Percentiles rank a stretch among this genome's conserved stretches.
Conservation (phyloP, 1,139 yeast species). For the Suzukiozyma palmioleophila region DNA sequence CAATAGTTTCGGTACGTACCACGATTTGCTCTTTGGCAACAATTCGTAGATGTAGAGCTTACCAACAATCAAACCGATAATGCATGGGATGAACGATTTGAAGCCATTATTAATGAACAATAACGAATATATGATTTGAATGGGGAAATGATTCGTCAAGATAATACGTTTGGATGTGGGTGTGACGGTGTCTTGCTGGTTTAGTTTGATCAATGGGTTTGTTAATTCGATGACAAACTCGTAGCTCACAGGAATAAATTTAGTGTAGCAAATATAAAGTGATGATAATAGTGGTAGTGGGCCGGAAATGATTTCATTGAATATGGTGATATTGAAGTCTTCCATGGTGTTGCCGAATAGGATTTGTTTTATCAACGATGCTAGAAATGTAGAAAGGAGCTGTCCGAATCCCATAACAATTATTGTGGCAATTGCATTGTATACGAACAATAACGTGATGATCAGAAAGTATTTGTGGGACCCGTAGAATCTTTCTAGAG, state of each 20-base stretch:
- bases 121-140: constrained; percentile 49
- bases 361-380: constrained; percentile 18
- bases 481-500: constrained; percentile 63
- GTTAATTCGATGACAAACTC: constrained; percentile 46
- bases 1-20: constrained; percentile 39
- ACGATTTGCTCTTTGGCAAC: constrained; percentile 55
- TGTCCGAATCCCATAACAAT: constrained; percentile 37
- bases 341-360: constrained; percentile 9
- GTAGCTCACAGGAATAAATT: constrained; percentile 57
- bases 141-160: constrained; percentile 54
- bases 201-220: constrained; percentile 14
- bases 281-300: constrained; percentile 63
- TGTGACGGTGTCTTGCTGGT: constrained; percentile 6
- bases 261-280: constrained; percentile 52
- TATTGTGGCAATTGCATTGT: constrained; percentile 31
- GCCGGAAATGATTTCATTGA: constrained; percentile 48
- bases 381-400: constrained; percentile 25
- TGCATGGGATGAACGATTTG: constrained; percentile 45
- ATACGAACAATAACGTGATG: constrained; percentile 27
- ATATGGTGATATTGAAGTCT: constrained; percentile 18
- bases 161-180: constrained; percentile 23
- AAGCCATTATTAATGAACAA: constrained; percentile 53
- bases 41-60: constrained; percentile 49
- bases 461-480: constrained; percentile 50
- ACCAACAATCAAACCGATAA: constrained; percentile 60